These are phyloP conservation scores for Pythium plurisporium DNA, from an alignment of 352 stramenopile species.

Conservation along the genomic window DNA sequence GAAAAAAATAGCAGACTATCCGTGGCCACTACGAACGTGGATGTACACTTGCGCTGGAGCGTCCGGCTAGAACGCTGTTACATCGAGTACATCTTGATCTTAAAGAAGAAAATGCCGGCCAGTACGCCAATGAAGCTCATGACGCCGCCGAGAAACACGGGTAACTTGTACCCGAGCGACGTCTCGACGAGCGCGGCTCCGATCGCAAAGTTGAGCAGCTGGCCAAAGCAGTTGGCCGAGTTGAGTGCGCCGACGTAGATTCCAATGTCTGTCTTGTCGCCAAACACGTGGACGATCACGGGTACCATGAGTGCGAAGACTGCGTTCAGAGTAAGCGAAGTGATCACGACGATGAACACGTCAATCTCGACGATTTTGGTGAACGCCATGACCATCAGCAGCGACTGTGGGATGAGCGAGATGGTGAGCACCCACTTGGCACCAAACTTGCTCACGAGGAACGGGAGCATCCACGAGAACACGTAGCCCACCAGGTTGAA, in stretches of 20 bases:
- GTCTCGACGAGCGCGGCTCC: conserved; percentile 19
- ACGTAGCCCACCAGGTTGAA: conserved; percentile 36
- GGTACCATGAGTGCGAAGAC: conserved; percentile 61
- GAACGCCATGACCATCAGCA: conserved; percentile 45
- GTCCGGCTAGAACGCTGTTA: no score
- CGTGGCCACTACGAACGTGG: no score
- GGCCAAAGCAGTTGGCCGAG: no score
- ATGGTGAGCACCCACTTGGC: conserved; percentile 23
- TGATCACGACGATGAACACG: conserved; percentile 36
- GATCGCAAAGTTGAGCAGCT: conserved; percentile 26
- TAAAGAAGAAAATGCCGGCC: conserved; percentile 8
- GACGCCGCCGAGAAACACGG: conserved; percentile 27
- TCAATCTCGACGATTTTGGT: conserved; percentile 27
- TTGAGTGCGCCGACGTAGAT: no score
- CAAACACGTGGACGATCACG: conserved; percentile 37
- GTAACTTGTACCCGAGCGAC: conserved; percentile 23
- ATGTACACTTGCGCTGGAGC: no score
- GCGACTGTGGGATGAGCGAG: conserved; percentile 31
- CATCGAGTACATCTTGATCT: conserved; percentile 13
- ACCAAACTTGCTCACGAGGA: conserved; percentile 20
- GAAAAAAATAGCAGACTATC: no score
- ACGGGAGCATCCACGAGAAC: conserved; percentile 35
- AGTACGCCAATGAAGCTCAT: conserved; percentile 23
- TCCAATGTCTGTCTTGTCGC: no score
- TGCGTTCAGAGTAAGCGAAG: conserved; percentile 39